phyloP scores from a whole-genome alignment of 176 grass and related monocot species.

The Urochloa ruziziensis region DNA sequence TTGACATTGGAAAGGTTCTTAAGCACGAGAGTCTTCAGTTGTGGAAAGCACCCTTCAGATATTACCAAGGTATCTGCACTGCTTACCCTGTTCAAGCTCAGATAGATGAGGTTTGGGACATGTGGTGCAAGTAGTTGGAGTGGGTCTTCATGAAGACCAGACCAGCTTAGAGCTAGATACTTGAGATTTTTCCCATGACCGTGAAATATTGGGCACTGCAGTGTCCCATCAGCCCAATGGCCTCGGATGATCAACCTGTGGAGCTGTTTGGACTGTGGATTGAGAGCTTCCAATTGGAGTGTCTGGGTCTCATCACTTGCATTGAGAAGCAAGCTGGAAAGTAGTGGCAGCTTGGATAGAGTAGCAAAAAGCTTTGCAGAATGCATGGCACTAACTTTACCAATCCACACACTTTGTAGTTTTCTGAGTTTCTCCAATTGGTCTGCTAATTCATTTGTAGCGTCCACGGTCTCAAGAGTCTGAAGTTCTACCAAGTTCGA shows the following conservation, averaged over 20 bases:
- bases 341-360: background rate
- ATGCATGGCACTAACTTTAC: background rate
- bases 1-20: constrained; percentile 7
- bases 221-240: background rate
- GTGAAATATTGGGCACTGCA: background rate
- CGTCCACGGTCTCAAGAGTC: background rate
- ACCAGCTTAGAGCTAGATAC: background rate
- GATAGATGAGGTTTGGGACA: background rate
- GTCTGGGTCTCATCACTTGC: background rate
- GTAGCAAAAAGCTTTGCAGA: background rate
- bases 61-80: background rate
- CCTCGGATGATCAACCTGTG: background rate
- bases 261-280: background rate
- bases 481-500: background rate
- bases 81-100: background rate
- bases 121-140: background rate
- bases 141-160: background rate
- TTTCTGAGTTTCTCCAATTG: background rate
- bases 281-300: background rate
- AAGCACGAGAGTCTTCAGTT: background rate
- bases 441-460: background rate
- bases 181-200: background rate
- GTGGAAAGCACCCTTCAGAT: constrained; percentile 24
- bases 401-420: background rate
- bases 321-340: background rate